Percentiles rank a stretch among this genome's conserved stretches.
Evolutionary conservation across 345 rosid species (phyloP).

Genomic region (Lagerstroemia speciosa): DNA sequence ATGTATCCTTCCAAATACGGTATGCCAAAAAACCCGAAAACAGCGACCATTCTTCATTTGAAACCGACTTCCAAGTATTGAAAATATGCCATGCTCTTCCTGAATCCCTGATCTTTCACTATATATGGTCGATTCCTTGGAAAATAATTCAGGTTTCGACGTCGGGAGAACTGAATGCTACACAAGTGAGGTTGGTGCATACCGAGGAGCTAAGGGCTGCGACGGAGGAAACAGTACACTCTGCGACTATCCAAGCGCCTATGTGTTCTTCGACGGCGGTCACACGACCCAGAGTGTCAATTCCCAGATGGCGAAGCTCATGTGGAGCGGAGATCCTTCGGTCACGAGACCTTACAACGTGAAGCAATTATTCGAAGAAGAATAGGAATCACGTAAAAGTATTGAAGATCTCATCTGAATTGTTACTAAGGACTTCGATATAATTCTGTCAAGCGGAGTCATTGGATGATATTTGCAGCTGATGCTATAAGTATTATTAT

Average conservation of each 20-base stretch:
- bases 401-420: no score
- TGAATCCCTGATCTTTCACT: no score
- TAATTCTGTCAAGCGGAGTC: no score
- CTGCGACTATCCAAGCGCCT: constrained; percentile 16
- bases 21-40: not conserved
- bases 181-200: constrained; percentile 2
- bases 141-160: constrained; percentile 18
- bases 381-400: no score
- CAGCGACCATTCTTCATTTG: no score
- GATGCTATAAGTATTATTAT: no score
- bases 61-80: no score
- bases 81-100: no score
- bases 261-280: constrained; percentile 24
- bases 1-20: constrained; percentile 30
- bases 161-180: constrained; percentile 12
- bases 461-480: no score
- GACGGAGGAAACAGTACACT: constrained; percentile 14
- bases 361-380: constrained; percentile 8
- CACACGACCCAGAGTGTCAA: constrained; percentile 29
- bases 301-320: constrained; percentile 22
- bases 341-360: constrained; percentile 14
- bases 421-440: no score
- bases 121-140: no score
- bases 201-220: constrained; percentile 2
- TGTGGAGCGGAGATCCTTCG: constrained; percentile 25